phyloP scores from a whole-genome alignment of 108 stramenopile species.

The Mediolabrus comicus region DNA sequence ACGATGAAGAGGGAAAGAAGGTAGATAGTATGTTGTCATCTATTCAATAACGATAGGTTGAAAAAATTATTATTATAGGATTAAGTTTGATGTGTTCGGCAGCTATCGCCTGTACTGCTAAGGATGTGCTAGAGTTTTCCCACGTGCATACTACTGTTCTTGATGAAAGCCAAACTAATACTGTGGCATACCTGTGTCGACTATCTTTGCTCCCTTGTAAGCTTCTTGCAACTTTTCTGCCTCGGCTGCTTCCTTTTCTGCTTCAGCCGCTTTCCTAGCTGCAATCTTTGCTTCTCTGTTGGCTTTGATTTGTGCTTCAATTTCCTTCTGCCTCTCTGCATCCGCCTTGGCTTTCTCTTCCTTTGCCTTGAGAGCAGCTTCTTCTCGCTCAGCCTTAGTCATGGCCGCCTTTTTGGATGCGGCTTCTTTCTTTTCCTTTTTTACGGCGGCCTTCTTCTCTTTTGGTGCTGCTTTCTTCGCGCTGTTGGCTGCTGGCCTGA shows the following conservation, averaged over 20 bases:
- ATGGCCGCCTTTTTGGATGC: constrained; percentile 22
- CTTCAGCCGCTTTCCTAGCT: constrained; percentile 27
- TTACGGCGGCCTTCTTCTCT: constrained; percentile 18
- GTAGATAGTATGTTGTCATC: constrained; percentile 36
- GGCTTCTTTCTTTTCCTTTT: constrained; percentile 28
- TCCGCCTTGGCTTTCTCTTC: constrained; percentile 7
- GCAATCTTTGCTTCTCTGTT: constrained; percentile 32
- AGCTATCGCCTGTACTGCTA: background rate
- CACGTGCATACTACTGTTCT: background rate
- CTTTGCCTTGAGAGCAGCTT: constrained; percentile 5
- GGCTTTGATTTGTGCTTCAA: constrained; percentile 1
- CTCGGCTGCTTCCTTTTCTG: constrained; percentile 29
- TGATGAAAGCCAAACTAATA: constrained; percentile 7
- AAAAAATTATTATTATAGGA: background rate
- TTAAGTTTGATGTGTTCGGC: background rate
- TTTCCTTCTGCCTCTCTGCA: background rate
- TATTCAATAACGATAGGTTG: background rate
- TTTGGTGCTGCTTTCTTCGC: background rate
- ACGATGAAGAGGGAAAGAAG: constrained; percentile 46
- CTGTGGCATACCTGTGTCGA: constrained; percentile 24
- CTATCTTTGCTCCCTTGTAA: constrained; percentile 19
- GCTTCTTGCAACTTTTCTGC: background rate
- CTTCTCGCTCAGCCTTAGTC: constrained; percentile 34
- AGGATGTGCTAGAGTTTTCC: background rate
- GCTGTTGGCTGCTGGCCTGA: background rate